Evolutionary conservation across 345 rosid genomes (phyloP).

Genomic region (Melastoma malabathricum): DNA sequence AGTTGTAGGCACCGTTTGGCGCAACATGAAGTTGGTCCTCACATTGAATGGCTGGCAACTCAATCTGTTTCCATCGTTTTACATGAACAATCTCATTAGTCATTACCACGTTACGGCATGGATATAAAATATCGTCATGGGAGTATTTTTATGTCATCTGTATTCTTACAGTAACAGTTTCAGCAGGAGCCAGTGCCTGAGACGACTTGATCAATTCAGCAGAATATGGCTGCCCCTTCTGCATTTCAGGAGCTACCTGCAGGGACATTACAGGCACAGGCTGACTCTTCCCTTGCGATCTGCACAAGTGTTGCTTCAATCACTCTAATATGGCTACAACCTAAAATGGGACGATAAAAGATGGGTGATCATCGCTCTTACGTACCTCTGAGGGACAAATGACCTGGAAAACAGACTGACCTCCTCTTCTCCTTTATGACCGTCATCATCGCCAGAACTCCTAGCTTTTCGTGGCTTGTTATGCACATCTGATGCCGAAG

Average conservation of each 20-base stretch:
- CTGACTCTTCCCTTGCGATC: too few species aligned
- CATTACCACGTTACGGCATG: too few species aligned
- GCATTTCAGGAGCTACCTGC: not conserved
- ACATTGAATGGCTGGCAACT: too few species aligned
- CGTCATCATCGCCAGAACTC: not conserved
- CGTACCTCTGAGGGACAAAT: not conserved
- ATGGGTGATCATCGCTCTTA: not conserved
- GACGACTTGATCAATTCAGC: not conserved
- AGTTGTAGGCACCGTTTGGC: too few species aligned
- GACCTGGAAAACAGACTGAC: not conserved
- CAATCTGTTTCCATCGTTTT: too few species aligned
- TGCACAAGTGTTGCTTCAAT: too few species aligned
- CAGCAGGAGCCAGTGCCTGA: not conserved
- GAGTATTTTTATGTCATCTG: too few species aligned
- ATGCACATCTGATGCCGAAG: slow-evolving; percentile 4
- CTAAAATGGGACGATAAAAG: not conserved
- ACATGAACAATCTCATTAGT: too few species aligned
- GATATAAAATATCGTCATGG: too few species aligned
- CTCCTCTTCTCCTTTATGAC: not conserved
- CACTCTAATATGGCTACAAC: too few species aligned
- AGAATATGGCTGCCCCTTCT: not conserved
- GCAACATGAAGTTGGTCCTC: too few species aligned
- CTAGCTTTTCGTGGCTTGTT: not conserved
- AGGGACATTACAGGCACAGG: not conserved
- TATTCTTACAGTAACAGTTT: not conserved